Conservation (phyloP, 2,329 filamentous ascomycete species). For the Fusarium aywerte region DNA sequence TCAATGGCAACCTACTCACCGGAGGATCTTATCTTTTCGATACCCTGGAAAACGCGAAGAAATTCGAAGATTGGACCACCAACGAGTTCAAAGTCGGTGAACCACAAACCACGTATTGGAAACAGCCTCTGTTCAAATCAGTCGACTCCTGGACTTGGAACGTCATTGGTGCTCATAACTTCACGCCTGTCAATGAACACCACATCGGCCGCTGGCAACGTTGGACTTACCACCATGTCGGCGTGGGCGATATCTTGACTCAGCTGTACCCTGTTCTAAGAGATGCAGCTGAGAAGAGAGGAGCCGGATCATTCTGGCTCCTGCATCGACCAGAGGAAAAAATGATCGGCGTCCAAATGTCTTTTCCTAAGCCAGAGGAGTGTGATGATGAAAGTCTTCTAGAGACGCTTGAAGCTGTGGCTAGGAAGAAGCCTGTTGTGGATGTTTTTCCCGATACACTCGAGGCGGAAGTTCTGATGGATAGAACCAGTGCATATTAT, state of each 20-base stretch:
- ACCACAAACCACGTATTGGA: constrained; percentile 38
- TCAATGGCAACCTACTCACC: constrained; percentile 33
- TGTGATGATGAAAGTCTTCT: constrained; percentile 6
- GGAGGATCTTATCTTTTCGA: constrained; percentile 36
- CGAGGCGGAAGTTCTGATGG: neutral
- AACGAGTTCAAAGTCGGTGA: constrained; percentile 40
- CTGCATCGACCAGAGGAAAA: constrained; percentile 22
- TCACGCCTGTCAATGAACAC: constrained; percentile 16
- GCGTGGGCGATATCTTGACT: constrained; percentile 21
- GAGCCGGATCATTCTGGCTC: constrained; percentile 35
- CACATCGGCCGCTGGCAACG: constrained; percentile 35
- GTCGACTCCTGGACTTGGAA: constrained; percentile 29
- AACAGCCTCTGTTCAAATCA: constrained; percentile 33
- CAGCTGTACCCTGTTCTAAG: constrained; percentile 36
- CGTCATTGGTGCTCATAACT: constrained; percentile 37
- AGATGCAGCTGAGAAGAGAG: constrained; percentile 27
- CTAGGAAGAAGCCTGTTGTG: neutral
- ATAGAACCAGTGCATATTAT: constrained; percentile 26
- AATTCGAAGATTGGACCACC: constrained; percentile 31
- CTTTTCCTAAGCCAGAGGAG: constrained; percentile 9
- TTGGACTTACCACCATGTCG: constrained; percentile 26
- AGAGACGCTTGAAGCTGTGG: neutral
- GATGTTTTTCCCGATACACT: constrained; percentile 26
- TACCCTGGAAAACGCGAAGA: constrained; percentile 25
- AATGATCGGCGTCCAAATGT: constrained; percentile 34